These are phyloP conservation scores for Lavandula angustifolia DNA, from an alignment of 257 asterid genomes.

Conservation along the genomic window DNA sequence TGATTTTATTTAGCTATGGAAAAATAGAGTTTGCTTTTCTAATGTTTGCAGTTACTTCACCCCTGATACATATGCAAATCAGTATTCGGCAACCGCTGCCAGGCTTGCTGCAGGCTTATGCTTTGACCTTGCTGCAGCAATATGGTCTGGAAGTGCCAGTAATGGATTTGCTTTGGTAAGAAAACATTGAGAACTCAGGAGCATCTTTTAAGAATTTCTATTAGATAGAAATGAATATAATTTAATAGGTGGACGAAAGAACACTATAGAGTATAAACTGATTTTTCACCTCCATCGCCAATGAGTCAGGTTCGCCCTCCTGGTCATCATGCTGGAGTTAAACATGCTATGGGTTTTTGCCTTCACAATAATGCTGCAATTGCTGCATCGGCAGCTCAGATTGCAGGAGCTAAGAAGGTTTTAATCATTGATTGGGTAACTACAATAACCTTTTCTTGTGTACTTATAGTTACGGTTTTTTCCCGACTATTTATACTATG, in stretches of 20 bases:
- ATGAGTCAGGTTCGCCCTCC: conserved; percentile 93
- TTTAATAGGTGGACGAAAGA: conserved; percentile 13
- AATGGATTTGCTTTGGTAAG: conserved; percentile 99
- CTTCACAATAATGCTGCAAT: conserved; percentile 98
- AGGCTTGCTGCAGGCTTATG: conserved; percentile 99
- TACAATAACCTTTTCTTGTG: conserved; percentile 24
- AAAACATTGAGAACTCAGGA: conserved; percentile 18
- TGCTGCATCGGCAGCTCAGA: conserved; percentile 92
- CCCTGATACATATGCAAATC: conserved; percentile 95
- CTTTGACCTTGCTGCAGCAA: conserved; percentile 88
- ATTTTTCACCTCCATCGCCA: conserved; percentile 33
- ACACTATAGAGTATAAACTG: conserved; percentile 12
- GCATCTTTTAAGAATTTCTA: conserved; percentile 23
- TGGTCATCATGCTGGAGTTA: conserved; percentile 99
- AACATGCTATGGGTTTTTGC: conserved; percentile 96
- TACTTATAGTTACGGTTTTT: conserved; percentile 17
- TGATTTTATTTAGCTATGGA: conserved; percentile 5
- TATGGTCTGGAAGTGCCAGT: conserved; percentile 73
- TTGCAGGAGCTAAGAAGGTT: conserved; percentile 91
- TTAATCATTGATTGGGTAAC: conserved; percentile 95
- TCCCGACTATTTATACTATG: conserved; percentile 31
- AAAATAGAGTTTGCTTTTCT: conserved; percentile 27
- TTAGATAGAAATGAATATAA: conserved; percentile 18
- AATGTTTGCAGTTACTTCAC: conserved; percentile 84
- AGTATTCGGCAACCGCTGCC: conserved; percentile 87